A percentile compares a stretch with the other conserved stretches of the same genome.
These are phyloP conservation scores for Hirsutella thompsonii DNA, from an alignment of 2,329 filamentous ascomycete species.

Conservation along the genomic window DNA sequence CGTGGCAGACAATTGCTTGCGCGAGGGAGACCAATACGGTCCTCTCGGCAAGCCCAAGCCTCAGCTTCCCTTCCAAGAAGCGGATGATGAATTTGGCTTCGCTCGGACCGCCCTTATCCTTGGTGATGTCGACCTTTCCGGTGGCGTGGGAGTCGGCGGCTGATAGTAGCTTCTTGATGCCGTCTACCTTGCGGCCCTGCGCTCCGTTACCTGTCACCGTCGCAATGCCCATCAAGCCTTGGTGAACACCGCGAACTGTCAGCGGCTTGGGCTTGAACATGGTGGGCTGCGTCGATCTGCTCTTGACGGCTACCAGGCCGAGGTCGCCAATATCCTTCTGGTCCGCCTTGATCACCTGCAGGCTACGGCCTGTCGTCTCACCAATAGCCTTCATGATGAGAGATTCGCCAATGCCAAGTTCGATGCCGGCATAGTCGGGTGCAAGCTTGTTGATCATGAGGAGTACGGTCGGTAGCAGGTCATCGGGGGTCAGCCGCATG, in stretches of 20 bases:
- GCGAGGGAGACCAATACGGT: conserved; percentile 83
- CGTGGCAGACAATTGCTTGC: conserved; percentile 78
- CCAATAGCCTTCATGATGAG: conserved; percentile 98
- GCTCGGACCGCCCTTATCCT: conserved; percentile 86
- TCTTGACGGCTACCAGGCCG: conserved; percentile 89
- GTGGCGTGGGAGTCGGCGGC: conserved; percentile 64
- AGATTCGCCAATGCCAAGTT: conserved; percentile 96
- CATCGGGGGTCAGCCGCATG: conserved; percentile 75
- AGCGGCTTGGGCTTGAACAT: conserved; percentile 97
- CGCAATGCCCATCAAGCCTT: conserved; percentile 78
- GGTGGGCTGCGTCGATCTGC: conserved; percentile 84
- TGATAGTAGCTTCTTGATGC: conserved; percentile 93
- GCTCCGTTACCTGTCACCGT: conserved; percentile 77
- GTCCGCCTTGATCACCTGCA: conserved; percentile 84
- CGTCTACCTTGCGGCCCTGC: conserved; percentile 80
- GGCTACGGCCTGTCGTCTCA: conserved; percentile 78
- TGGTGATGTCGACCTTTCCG: conserved; percentile 76
- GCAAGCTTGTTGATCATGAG: conserved; percentile 98
- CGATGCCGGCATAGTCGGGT: conserved; percentile 90
- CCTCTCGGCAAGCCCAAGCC: conserved; percentile 82
- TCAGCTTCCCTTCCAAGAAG: conserved; percentile 86
- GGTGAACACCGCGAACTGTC: conserved; percentile 75
- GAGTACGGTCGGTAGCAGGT: conserved; percentile 77
- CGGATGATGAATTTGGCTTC: conserved; percentile 91
- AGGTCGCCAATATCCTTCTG: conserved; percentile 95